Conservation (phyloP, 208 protist genomes). For the Tritrichomonas musculus region DNA sequence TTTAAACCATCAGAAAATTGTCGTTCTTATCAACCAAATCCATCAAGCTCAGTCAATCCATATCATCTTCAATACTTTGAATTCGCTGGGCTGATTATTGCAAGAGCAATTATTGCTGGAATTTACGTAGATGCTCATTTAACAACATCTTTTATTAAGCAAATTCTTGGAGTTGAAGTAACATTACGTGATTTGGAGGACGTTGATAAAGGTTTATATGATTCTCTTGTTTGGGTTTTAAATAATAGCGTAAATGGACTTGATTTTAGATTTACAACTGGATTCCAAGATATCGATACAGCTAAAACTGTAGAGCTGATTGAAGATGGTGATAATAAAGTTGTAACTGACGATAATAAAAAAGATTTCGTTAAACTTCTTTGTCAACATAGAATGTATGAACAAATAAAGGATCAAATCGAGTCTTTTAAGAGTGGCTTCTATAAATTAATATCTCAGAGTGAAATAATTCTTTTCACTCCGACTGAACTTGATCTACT, state of each 20-base stretch:
- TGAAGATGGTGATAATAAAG: constrained; percentile 70
- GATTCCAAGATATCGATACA: constrained; percentile 79
- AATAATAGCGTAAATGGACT: constrained; percentile 71
- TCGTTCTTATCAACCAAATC: constrained; percentile 81
- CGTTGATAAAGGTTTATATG: constrained; percentile 83
- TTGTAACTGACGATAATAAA: constrained; percentile 89
- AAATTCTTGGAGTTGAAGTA: constrained; percentile 80
- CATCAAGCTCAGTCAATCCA: constrained; percentile 78
- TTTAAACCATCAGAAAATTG: constrained; percentile 44
- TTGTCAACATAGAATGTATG: constrained; percentile 77
- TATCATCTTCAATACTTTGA: constrained; percentile 92
- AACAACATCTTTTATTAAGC: constrained; percentile 90
- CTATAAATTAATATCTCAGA: constrained; percentile 81
- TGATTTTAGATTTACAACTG: constrained; percentile 79
- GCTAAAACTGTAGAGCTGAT: constrained; percentile 75
- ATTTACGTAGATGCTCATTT: constrained; percentile 88
- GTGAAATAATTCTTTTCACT: constrained; percentile 79
- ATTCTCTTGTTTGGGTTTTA: constrained; percentile 79
- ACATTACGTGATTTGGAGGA: constrained; percentile 83
- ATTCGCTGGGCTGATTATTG: constrained; percentile 69
- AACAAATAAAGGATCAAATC: constrained; percentile 79
- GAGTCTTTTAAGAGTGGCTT: constrained; percentile 84
- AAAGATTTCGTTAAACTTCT: constrained; percentile 85
- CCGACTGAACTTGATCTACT: constrained; percentile 93
- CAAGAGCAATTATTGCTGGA: constrained; percentile 69